These are phyloP conservation scores for Powellomyces hirtus DNA, from an alignment of 192 early-diverging fungal species.

Conservation along the genomic window DNA sequence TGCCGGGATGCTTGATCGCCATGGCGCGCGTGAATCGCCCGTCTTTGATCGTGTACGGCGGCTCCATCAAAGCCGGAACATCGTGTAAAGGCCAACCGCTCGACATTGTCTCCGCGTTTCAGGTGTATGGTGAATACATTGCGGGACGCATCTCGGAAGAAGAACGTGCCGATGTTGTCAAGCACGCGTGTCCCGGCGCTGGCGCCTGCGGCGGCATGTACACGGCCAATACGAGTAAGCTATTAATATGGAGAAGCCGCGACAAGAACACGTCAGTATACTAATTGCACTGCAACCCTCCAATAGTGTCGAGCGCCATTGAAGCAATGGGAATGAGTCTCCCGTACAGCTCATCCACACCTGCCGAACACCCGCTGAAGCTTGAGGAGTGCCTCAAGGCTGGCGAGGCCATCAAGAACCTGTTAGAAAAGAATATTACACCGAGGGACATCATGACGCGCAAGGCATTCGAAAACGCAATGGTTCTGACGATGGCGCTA, in stretches of 20 bases:
- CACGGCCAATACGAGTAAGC: conserved; percentile 91
- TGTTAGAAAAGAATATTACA: conserved; percentile 90
- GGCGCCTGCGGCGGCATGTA: conserved; percentile 99
- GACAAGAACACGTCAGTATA: not conserved
- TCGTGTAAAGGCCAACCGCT: conserved; percentile 66
- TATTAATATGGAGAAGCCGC: not conserved
- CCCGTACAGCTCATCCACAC: conserved; percentile 94
- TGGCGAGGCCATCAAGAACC: conserved; percentile 81
- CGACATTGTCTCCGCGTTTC: conserved; percentile 97
- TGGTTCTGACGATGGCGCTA: conserved; percentile 87
- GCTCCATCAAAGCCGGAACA: conserved; percentile 82
- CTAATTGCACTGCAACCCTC: no score
- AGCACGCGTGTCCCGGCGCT: conserved; percentile 68
- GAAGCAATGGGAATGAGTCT: conserved; percentile 98
- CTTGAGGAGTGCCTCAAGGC: conserved; percentile 81
- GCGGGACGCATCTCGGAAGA: conserved; percentile 87
- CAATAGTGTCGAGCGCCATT: conserved; percentile 86
- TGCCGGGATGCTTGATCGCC: conserved; percentile 97
- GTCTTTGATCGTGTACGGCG: conserved; percentile 97
- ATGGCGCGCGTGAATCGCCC: conserved; percentile 96
- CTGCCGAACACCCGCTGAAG: conserved; percentile 86
- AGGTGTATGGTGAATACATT: conserved; percentile 91
- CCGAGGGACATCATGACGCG: conserved; percentile 96
- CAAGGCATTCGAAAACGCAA: conserved; percentile 94
- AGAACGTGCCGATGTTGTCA: conserved; percentile 62